These are phyloP conservation scores for Magnaporthales sp. DNA, from an alignment of 2,329 filamentous ascomycete species.

Conservation along the genomic window DNA sequence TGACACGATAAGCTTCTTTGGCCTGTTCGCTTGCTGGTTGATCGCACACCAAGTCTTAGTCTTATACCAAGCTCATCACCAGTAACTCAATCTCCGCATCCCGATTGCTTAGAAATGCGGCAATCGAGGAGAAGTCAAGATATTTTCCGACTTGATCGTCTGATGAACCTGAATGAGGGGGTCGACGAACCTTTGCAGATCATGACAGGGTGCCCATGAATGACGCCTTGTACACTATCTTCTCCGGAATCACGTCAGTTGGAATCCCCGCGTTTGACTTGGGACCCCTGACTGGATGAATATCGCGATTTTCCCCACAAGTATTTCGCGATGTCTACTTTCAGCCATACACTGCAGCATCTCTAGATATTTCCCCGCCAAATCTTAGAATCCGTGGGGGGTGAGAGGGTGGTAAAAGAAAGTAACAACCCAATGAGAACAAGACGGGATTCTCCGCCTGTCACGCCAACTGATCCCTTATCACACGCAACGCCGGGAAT, in stretches of 20 bases:
- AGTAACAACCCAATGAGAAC: no score
- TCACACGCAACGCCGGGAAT: no score
- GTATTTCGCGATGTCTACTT: neutral
- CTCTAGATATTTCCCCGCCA: no score
- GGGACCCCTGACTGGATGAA: neutral
- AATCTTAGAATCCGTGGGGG: no score
- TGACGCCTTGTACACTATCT: neutral
- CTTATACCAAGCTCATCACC: neutral
- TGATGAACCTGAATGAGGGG: neutral
- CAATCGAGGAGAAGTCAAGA: neutral
- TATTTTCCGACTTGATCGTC: neutral
- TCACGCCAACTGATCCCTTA: no score
- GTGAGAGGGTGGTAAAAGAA: no score
- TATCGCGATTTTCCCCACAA: neutral
- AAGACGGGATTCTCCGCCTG: no score
- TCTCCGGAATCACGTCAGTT: neutral
- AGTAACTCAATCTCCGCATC: neutral
- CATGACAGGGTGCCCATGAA: neutral
- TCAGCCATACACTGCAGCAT: neutral
- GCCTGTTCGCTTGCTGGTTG: neutral
- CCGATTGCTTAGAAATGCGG: neutral
- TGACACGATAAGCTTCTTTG: neutral
- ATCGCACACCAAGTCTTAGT: neutral
- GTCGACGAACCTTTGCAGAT: neutral
- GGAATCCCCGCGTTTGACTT: neutral